Percentiles rank a stretch among this genome's conserved stretches.
Evolutionary conservation across 441 rosid genomes (phyloP).

Genomic region (Adansonia gregorii): DNA sequence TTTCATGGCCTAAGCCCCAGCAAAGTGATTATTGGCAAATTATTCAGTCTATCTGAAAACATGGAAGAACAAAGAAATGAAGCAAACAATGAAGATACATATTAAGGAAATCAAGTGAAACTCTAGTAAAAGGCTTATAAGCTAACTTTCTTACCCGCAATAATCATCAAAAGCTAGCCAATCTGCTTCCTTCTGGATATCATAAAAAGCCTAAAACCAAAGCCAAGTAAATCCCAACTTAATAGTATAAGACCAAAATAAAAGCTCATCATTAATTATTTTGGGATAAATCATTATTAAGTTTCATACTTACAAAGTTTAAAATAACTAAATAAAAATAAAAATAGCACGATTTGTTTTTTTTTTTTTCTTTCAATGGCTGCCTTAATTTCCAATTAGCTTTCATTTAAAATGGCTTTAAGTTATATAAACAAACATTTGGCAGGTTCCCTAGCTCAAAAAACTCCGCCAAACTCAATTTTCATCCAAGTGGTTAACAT

Average conservation of each 20-base stretch:
- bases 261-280: background rate
- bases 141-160: constrained; percentile 59
- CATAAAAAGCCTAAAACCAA: constrained; percentile 57
- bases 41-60: background rate
- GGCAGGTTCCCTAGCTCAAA: constrained; percentile 20
- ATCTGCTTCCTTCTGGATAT: constrained; percentile 68
- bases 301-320: background rate
- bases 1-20: background rate
- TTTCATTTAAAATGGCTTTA: constrained; percentile 4
- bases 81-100: background rate
- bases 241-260: background rate
- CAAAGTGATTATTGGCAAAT: background rate
- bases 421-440: constrained; percentile 45
- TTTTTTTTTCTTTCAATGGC: background rate
- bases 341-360: background rate
- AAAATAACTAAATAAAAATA: background rate
- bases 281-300: background rate
- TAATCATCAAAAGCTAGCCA: constrained; percentile 68
- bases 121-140: background rate
- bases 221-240: background rate
- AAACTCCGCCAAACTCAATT: background rate
- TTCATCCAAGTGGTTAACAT: background rate
- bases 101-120: background rate
- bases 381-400: background rate
- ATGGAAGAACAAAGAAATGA: background rate